phyloP scores from a whole-genome alignment of 768 basidiomycete species.

The Boletus reticulatus region DNA sequence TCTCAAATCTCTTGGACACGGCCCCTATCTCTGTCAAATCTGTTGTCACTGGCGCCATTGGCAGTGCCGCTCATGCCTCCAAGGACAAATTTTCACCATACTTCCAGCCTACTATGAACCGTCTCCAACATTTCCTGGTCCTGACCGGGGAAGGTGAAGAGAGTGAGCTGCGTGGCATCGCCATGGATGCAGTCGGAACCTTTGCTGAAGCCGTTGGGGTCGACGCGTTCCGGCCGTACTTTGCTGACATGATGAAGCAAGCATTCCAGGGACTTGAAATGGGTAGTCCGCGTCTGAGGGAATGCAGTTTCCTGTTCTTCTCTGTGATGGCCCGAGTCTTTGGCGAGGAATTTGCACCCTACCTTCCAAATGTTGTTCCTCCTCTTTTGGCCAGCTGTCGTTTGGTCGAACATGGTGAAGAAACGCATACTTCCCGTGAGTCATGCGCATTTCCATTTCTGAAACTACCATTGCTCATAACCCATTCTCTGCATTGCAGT shows the following conservation, averaged over 20 bases:
- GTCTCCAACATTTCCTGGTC: conserved; percentile 83
- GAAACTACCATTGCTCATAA: neutral
- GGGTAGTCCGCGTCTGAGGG: conserved; percentile 83
- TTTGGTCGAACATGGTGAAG: conserved; percentile 79
- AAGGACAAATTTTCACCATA: conserved; percentile 89
- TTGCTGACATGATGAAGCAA: conserved; percentile 93
- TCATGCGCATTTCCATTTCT: conserved; percentile 2
- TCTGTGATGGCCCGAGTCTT: conserved; percentile 98
- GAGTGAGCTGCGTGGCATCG: conserved; percentile 91
- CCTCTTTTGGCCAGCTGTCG: conserved; percentile 78
- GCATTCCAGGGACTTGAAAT: conserved; percentile 89
- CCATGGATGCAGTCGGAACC: conserved; percentile 98
- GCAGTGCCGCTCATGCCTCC: conserved; percentile 95
- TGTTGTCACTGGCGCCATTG: conserved; percentile 96
- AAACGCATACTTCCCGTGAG: conserved; percentile 42
- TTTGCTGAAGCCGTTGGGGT: conserved; percentile 96
- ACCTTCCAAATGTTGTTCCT: conserved; percentile 84
- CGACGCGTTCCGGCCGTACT: conserved; percentile 93
- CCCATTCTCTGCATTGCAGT: conserved; percentile 30
- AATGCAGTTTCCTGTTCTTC: conserved; percentile 98
- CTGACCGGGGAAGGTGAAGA: conserved; percentile 89
- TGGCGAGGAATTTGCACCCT: conserved; percentile 88
- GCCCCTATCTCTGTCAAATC: conserved; percentile 87
- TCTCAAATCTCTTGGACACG: conserved; percentile 80
- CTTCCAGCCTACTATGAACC: conserved; percentile 88